Conservation (phyloP, 2,329 filamentous ascomycete genomes). For the Apiospora arundinis region DNA sequence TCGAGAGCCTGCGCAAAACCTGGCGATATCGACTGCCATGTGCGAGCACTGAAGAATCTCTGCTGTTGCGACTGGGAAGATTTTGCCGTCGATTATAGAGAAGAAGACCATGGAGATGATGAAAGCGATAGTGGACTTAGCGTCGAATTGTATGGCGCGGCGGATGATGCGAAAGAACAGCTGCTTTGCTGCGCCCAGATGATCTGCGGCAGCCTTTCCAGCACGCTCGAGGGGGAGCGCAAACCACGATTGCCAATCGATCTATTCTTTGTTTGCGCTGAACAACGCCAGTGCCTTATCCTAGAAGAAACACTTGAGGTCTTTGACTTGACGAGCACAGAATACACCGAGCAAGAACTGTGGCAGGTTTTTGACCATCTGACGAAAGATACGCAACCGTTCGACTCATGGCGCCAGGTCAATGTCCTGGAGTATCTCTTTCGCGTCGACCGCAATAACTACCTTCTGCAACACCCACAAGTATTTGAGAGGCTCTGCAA, state of each 20-base stretch:
- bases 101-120: no score
- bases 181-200: not conserved
- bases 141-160: no score
- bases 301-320: not conserved
- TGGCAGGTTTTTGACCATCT: not conserved
- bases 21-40: not conserved
- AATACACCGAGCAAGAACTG: not conserved
- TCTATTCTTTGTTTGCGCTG: not conserved
- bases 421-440: not conserved
- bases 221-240: not conserved
- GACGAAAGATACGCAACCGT: not conserved
- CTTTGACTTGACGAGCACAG: not conserved
- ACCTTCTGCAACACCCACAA: not conserved
- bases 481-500: not conserved
- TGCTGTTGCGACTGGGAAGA: not conserved
- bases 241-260: not conserved
- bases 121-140: no score
- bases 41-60: not conserved
- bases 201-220: not conserved
- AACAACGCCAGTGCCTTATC: not conserved
- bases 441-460: not conserved
- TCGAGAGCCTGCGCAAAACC: not conserved
- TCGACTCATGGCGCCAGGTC: not conserved
- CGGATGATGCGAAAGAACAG: no score
- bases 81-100: no score